Conservation (phyloP, 163 green algal genomes). For the Scenedesmus sp. region DNA sequence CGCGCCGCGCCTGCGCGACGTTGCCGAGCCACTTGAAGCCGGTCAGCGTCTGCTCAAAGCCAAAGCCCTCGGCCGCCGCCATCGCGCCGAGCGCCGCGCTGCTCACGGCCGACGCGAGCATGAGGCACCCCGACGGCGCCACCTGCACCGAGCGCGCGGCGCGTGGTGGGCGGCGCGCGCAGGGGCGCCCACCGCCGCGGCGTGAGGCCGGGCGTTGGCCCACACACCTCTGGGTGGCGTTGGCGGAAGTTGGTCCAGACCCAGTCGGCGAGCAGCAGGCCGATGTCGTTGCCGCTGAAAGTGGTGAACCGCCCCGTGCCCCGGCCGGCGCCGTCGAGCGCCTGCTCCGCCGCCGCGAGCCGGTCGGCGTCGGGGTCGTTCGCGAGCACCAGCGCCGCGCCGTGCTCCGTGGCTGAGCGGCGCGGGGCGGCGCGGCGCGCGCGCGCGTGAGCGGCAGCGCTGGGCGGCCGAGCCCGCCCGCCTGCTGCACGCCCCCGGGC, state of each 20-base stretch:
- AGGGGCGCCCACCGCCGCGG: neutral
- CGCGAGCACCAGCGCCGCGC: constrained; percentile 63
- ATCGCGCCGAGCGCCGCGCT: constrained; percentile 66
- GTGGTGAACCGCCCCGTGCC: constrained; percentile 30
- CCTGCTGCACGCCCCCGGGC: no score
- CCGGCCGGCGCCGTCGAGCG: neutral
- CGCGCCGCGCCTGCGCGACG: constrained; percentile 62
- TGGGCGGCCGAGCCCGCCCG: no score
- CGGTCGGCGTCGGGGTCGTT: constrained; percentile 84
- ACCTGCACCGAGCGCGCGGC: constrained; percentile 39
- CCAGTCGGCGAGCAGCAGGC: constrained; percentile 78
- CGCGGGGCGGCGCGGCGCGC: neutral
- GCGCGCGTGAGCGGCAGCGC: neutral
- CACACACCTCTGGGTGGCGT: constrained; percentile 49
- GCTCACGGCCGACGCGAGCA: constrained; percentile 74
- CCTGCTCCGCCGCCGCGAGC: constrained; percentile 60
- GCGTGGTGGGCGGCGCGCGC: no score
- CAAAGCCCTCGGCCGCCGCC: constrained; percentile 66
- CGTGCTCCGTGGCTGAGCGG: constrained; percentile 19
- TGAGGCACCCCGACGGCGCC: constrained; percentile 47
- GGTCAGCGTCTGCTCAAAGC: constrained; percentile 54
- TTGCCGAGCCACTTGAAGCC: constrained; percentile 81
- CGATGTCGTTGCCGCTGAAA: constrained; percentile 84
- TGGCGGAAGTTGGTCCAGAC: constrained; percentile 63
- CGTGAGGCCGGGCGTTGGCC: neutral